Evolutionary conservation across 2,329 filamentous ascomycete species (phyloP).

Genomic region (Metarhizium rileyi): DNA sequence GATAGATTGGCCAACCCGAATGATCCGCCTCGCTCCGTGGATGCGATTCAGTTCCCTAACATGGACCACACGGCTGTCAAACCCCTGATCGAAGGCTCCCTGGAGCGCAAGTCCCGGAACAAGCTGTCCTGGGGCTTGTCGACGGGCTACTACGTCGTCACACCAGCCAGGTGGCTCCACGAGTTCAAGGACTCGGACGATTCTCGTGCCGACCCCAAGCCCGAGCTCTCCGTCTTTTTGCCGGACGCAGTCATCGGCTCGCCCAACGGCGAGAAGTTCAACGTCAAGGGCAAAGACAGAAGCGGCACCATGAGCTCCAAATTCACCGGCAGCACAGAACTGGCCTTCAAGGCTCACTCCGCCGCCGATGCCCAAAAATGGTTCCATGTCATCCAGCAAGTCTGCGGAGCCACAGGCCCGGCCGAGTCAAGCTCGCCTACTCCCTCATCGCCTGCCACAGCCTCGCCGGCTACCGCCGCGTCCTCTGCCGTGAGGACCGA

Average conservation of each 20-base stretch:
- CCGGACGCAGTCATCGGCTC: constrained; percentile 76
- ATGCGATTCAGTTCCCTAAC: constrained; percentile 76
- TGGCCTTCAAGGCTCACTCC: constrained; percentile 81
- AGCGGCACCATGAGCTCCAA: constrained; percentile 73
- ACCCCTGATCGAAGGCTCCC: constrained; percentile 73
- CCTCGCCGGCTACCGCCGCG: constrained; percentile 5
- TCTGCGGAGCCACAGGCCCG: constrained; percentile 42
- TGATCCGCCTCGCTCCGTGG: constrained; percentile 61
- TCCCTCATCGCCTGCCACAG: constrained; percentile 5
- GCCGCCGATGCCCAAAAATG: constrained; percentile 73
- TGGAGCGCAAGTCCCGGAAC: constrained; percentile 87
- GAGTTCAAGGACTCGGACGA: constrained; percentile 92
- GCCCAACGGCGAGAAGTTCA: constrained; percentile 74
- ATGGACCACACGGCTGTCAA: constrained; percentile 72
- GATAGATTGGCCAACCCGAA: constrained; percentile 69
- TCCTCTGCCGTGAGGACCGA: constrained; percentile 6
- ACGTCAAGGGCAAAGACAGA: constrained; percentile 88
- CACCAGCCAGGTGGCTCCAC: constrained; percentile 79
- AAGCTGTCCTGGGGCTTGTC: constrained; percentile 69
- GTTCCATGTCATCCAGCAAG: constrained; percentile 61
- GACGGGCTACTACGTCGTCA: constrained; percentile 82
- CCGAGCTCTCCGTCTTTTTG: constrained; percentile 84
- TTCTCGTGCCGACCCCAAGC: constrained; percentile 58
- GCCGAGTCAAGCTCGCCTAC: constrained; percentile 23
- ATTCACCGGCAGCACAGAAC: constrained; percentile 68